These are phyloP conservation scores for Rhynchospora pubera DNA, from an alignment of 176 grass and related monocot species.

Conservation along the genomic window DNA sequence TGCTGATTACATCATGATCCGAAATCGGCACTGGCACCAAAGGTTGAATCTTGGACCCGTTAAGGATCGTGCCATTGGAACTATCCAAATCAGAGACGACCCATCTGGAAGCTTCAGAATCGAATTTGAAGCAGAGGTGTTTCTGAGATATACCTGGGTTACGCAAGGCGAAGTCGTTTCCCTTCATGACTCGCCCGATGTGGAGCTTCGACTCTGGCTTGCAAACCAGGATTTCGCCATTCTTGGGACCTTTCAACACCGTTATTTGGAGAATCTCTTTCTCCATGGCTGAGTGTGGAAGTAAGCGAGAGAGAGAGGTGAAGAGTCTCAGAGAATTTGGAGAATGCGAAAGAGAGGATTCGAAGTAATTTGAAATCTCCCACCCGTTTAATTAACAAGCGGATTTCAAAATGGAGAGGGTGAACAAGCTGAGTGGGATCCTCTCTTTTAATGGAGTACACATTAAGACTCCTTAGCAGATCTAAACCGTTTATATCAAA, in stretches of 20 bases:
- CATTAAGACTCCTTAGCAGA: neutral
- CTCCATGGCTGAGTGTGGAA: constrained; percentile 28
- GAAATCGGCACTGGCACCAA: constrained; percentile 36
- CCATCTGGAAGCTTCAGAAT: constrained; percentile 44
- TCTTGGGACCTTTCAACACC: constrained; percentile 60
- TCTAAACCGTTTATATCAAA: neutral
- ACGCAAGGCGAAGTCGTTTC: constrained; percentile 57
- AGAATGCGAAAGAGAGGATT: neutral
- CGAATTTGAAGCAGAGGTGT: constrained; percentile 57
- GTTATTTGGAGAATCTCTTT: constrained; percentile 40
- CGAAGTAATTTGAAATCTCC: neutral
- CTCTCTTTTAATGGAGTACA: neutral
- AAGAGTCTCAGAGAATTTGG: neutral
- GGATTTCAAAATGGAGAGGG: neutral
- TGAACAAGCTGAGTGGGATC: neutral
- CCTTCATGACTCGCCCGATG: constrained; percentile 56
- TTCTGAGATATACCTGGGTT: constrained; percentile 68
- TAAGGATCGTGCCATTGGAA: constrained; percentile 80
- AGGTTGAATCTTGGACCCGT: constrained; percentile 33
- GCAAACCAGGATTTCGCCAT: constrained; percentile 32
- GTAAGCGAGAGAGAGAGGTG: neutral
- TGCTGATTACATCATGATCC: constrained; percentile 52
- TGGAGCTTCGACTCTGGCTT: constrained; percentile 24
- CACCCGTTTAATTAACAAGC: neutral
- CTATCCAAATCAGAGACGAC: constrained; percentile 55